A percentile compares a stretch with the other conserved stretches of the same genome.
Evolutionary conservation across 2,329 filamentous ascomycete species (phyloP).

Genomic region (Fusarium phyllophilum): DNA sequence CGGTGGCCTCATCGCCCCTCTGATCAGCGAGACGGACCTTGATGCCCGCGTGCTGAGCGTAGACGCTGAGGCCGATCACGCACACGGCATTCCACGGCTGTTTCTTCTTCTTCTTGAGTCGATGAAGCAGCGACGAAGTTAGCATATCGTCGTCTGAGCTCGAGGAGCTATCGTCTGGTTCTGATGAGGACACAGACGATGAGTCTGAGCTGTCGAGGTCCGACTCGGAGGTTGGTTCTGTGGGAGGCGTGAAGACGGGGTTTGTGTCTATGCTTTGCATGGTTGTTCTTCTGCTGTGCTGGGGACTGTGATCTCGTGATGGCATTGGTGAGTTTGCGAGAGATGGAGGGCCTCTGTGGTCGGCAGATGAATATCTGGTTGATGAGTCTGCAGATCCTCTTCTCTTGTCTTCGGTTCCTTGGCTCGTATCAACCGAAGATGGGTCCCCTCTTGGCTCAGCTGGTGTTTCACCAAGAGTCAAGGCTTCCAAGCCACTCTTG

Average conservation of each 20-base stretch:
- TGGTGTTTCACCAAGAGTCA: conserved; percentile 1
- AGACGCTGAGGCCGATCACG: conserved; percentile 53
- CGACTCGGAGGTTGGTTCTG: conserved; percentile 21
- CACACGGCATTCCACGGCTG: conserved; percentile 56
- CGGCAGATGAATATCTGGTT: neutral
- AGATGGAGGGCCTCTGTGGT: neutral
- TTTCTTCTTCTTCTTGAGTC: conserved; percentile 24
- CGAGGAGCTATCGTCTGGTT: conserved; percentile 39
- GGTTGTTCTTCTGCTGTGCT: conserved; percentile 15
- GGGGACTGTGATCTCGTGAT: neutral
- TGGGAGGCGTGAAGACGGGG: conserved; percentile 25
- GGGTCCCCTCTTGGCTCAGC: conserved; percentile 7
- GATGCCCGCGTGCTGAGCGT: conserved; percentile 50
- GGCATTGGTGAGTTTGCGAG: conserved; percentile 5
- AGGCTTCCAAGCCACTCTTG: conserved; percentile 28
- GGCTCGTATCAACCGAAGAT: conserved; percentile 1
- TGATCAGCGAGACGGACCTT: conserved; percentile 50
- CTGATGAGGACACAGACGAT: conserved; percentile 35
- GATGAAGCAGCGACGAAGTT: neutral
- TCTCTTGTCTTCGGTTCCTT: conserved; percentile 21
- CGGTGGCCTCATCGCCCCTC: conserved; percentile 42
- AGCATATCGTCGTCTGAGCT: conserved; percentile 34
- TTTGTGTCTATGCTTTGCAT: conserved; percentile 24
- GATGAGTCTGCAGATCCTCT: neutral
- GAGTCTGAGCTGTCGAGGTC: conserved; percentile 32